Percentiles rank a stretch among this genome's conserved stretches.
Evolutionary conservation across 1,284 basidiomycete species (phyloP).

Genomic region (Papiliotrema terrestris): DNA sequence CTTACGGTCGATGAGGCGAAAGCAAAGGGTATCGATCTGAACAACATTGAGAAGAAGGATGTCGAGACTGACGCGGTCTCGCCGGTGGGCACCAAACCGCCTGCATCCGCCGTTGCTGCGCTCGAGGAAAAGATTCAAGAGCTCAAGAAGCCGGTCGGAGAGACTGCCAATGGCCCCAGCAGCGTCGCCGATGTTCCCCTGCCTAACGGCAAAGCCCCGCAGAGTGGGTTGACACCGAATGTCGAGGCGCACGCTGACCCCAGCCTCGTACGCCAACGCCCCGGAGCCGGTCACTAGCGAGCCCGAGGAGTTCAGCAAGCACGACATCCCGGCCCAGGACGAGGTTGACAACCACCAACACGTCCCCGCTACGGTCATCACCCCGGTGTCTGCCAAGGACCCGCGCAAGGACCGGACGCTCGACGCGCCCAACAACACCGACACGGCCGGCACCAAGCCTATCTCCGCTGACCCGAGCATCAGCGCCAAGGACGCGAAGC

Average conservation of each 20-base stretch:
- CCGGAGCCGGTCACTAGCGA: slow-evolving; percentile 10
- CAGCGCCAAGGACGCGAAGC: slow-evolving; percentile 27
- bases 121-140: slow-evolving; percentile 37
- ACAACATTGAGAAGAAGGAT: slow-evolving; percentile 27
- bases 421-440: slow-evolving; percentile 10
- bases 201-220: slow-evolving; percentile 16
- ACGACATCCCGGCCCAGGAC: slow-evolving; percentile 40
- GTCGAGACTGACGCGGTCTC: slow-evolving; percentile 25
- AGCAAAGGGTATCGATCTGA: slow-evolving; percentile 40
- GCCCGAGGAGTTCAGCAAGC: slow-evolving; percentile 12
- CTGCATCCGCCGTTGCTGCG: slow-evolving; percentile 32
- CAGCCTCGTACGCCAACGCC: slow-evolving; percentile 13
- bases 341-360: slow-evolving; percentile 35
- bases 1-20: slow-evolving; percentile 42
- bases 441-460: slow-evolving; percentile 26
- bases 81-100: slow-evolving; percentile 24
- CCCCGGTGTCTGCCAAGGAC: slow-evolving; percentile 26
- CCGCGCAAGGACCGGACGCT: slow-evolving; percentile 37
- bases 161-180: slow-evolving; percentile 1
- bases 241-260: not conserved
- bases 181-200: slow-evolving; percentile 13
- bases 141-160: slow-evolving; percentile 23
- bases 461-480: slow-evolving; percentile 25
- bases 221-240: slow-evolving; percentile 18
- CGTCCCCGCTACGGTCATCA: slow-evolving; percentile 39